Conservation (phyloP, 2,329 filamentous ascomycete genomes). For the Trichoderma semiorbis region DNA sequence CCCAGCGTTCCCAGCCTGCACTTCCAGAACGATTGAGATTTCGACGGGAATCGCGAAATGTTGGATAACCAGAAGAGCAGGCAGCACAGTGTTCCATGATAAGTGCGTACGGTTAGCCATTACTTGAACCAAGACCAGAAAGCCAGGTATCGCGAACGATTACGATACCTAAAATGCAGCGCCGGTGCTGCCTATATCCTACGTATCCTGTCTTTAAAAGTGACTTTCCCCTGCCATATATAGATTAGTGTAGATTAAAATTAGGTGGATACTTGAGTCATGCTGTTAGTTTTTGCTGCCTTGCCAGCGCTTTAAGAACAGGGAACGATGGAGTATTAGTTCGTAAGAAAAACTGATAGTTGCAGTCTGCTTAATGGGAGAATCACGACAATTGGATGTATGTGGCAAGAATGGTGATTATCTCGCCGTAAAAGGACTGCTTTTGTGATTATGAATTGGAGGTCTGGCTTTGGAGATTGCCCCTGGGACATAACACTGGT, state of each 20-base stretch:
- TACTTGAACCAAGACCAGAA: background rate
- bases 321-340: background rate
- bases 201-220: background rate
- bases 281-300: background rate
- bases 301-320: background rate
- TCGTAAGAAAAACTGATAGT: background rate
- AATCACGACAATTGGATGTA: background rate
- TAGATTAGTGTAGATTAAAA: background rate
- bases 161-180: background rate
- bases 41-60: background rate
- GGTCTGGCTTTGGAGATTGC: background rate
- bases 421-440: background rate
- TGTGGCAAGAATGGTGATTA: background rate
- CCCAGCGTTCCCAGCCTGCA: background rate
- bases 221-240: slow-evolving; percentile 1
- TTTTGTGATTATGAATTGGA: background rate
- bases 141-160: background rate
- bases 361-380: background rate
- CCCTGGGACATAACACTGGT: background rate
- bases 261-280: background rate
- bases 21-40: background rate
- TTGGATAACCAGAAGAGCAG: background rate
- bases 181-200: background rate
- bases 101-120: background rate
- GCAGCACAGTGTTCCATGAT: background rate